Base-by-base conservation (phyloP, 1,284 basidiomycete species). In the Ganoderma sp. region DNA sequence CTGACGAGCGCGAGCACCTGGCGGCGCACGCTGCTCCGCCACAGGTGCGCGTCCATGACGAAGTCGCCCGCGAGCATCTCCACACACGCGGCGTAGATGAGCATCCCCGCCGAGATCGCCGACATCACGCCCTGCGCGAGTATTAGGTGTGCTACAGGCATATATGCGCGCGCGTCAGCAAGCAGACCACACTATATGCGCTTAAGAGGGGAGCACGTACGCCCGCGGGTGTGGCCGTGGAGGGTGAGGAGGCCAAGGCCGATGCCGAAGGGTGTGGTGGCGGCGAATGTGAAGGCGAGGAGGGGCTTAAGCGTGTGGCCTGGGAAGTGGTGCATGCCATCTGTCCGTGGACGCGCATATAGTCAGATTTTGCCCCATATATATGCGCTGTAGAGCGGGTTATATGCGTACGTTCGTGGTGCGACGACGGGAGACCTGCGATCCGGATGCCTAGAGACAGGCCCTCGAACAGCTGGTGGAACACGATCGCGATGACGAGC, bases 21-120 rank as follows among this genome's bases (percentile, higher is more conserved):
- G 73, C 84, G 82, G 60, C 77, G 71, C 22, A 83, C 73, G 39
- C 80, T 72, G 74, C 83, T 78, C 68, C 81, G 74, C 82, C 80
- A 83, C 72, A 80, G 74, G 70, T 76, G 85, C 71, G 83, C 81
- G 73, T 91, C 88, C 72, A 89, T 88, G 54, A 93, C 88, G 71
- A 93, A 92, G 78, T 93, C 91, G 3, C 87, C 91, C 0, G 90
- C 92, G 60, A 93, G 85, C 89, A 93, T 92, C 83, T 93, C 91
- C 14, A 93, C 90, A 22, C 89, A 91, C 15, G 89, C 87, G 0
- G 89, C 91, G 73, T 93, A 93, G 52, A 90, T 91, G 59, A 93
- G 84, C 88, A 93, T 88, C 1, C 92, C 92, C 1, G 91, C 90
- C 0, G 89, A 91, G n/a, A 92, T 81, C 10, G 90, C 90, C 5